Evolutionary conservation across 2,329 filamentous ascomycete genomes (phyloP), one percentile per base, ranked within the genome.

Genomic region (Pyrenochaeta sp.): DNA sequence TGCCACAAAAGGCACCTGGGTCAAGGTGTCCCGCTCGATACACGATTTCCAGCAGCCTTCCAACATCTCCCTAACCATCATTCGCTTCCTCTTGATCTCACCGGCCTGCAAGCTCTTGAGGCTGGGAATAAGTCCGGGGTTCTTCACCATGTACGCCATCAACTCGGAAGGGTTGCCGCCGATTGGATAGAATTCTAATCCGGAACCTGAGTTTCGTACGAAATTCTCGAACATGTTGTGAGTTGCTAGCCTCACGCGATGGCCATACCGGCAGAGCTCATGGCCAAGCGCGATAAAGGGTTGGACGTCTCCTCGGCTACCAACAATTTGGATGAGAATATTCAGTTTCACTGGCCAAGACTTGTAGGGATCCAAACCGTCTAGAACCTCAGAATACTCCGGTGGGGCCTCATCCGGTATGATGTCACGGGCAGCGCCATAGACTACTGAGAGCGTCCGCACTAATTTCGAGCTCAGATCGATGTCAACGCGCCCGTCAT

Each of bases 1-100:
- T 0, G 91, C 91, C 32, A 96, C 87, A 68, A 96, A 96, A 1
- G 90, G 90, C n/a, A 56, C 20, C 3, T 52, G n/a, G 7, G 45
- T 49, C 2, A 75, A 62, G 7, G 75, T 68, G 7, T 77, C 78
- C 15, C 68, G 66, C 3, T 74, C 72, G 1, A 79, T 46, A 11
- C 72, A 77, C 12, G 64, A 62, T 5, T 52, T 61, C 71, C 71
- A 74, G 58, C 69, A 74, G 1, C 70, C 71, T 2, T 68, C 39
- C 1, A 75, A 44, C 37, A 68, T 63, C 31, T 74, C 65, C 1
- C 32, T 30, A 11, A 75, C 58, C 62, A 64, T 63, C 5, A 21
- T 21, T 7, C 70, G 30, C 66, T 71, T 40, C 69, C 74, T n/a
- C 75, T 73, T 18, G 14, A 75, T 63, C 10, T 74, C 71, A 11